Evolutionary conservation across 768 basidiomycete species (phyloP).

Genomic region (Suillus brevipes): DNA sequence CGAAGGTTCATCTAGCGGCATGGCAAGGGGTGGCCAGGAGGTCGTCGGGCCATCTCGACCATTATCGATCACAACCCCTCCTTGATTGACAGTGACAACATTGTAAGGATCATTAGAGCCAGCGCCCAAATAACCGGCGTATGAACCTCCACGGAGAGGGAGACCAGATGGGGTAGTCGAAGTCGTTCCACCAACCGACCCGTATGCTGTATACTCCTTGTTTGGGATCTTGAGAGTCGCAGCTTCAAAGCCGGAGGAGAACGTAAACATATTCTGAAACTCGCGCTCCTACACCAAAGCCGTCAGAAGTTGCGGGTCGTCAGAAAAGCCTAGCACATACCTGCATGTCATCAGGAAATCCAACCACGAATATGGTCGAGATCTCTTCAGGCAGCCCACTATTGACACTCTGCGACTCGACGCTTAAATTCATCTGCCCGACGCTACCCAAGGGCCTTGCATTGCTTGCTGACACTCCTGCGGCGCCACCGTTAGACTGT

Average conservation of each 20-base stretch:
- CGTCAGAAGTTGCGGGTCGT: slow-evolving; percentile 16
- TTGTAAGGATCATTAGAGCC: slow-evolving; percentile 83
- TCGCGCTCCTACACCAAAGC: slow-evolving; percentile 78
- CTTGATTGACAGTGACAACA: slow-evolving; percentile 79
- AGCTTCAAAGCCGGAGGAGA: slow-evolving; percentile 93
- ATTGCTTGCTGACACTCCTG: slow-evolving; percentile 20
- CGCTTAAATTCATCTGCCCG: slow-evolving; percentile 27
- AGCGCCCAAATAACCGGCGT: slow-evolving; percentile 37
- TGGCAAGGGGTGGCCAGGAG: slow-evolving; percentile 56
- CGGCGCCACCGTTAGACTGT: slow-evolving; percentile 40
- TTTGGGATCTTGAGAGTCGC: slow-evolving; percentile 97
- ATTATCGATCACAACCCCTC: slow-evolving; percentile 78
- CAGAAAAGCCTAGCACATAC: slow-evolving; percentile 45
- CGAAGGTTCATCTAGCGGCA: slow-evolving; percentile 35
- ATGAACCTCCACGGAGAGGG: slow-evolving; percentile 36
- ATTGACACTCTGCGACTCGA: slow-evolving; percentile 24
- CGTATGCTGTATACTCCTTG: slow-evolving; percentile 82
- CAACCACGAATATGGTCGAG: slow-evolving; percentile 96
- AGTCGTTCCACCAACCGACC: slow-evolving; percentile 39
- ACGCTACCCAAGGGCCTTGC: slow-evolving; percentile 30
- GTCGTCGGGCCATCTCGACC: slow-evolving; percentile 71
- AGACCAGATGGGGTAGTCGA: slow-evolving; percentile 30
- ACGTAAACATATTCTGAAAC: slow-evolving; percentile 99
- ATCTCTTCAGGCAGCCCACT: slow-evolving; percentile 73
- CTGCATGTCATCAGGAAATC: slow-evolving; percentile 99